These are phyloP conservation scores for Buddleja alternifolia DNA, from an alignment of 257 asterid genomes.

Conservation along the genomic window DNA sequence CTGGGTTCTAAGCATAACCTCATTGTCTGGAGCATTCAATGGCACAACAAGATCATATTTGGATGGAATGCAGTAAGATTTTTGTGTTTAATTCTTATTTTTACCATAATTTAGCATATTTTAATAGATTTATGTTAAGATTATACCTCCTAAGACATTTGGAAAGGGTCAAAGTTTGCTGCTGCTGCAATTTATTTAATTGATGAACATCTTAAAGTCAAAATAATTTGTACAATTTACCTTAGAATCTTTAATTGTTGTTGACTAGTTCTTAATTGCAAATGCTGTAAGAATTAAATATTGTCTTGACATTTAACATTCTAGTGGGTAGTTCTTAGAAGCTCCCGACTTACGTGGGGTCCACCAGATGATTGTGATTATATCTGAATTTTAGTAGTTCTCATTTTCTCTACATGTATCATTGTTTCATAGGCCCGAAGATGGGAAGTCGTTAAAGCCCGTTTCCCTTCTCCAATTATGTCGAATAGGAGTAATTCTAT, in stretches of 20 bases:
- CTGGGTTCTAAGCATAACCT: constrained; percentile 88
- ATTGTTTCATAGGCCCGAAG: constrained; percentile 71
- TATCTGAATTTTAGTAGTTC: not conserved
- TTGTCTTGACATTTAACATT: too few species aligned
- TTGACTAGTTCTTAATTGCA: constrained; percentile 1
- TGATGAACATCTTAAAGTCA: not conserved
- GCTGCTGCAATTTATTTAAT: not conserved
- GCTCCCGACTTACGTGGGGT: too few species aligned
- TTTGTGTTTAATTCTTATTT: constrained; percentile 2
- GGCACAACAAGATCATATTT: constrained; percentile 91
- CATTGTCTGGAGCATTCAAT: constrained; percentile 96
- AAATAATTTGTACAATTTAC: not conserved
- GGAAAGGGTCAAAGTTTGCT: not conserved
- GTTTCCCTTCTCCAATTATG: constrained; percentile 79
- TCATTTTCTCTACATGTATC: not conserved
- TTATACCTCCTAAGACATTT: not conserved
- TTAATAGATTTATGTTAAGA: constrained; percentile 4
- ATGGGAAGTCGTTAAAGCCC: constrained; percentile 81
- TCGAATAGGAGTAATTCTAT: constrained; percentile 81
- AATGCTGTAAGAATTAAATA: not conserved
- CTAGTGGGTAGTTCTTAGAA: too few species aligned
- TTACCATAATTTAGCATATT: not conserved
- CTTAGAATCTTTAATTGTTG: not conserved
- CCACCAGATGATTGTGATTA: too few species aligned
- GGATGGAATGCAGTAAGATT: constrained; percentile 91